Conservation (phyloP, 169 alveolate species). For the Plasmodium malariae region DNA sequence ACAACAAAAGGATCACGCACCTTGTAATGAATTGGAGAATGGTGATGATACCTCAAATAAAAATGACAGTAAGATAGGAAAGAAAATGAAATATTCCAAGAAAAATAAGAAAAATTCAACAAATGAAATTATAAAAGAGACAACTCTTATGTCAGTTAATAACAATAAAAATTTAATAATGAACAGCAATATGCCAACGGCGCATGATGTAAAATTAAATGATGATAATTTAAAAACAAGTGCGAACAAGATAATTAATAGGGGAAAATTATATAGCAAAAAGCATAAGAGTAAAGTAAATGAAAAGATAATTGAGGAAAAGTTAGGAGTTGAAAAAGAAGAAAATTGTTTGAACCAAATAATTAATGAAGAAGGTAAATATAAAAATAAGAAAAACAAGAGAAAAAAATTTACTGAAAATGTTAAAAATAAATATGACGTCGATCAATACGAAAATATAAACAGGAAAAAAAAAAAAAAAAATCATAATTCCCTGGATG, state of each 20-base stretch:
- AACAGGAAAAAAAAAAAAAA: slow-evolving; percentile 16
- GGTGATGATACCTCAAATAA: too few relatives aligned
- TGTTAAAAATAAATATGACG: slow-evolving; percentile 5
- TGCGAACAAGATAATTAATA: not conserved
- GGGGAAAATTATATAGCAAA: not conserved
- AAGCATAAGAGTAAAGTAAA: not conserved
- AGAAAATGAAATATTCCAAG: not conserved
- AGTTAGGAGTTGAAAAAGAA: not conserved
- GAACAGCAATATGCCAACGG: too few relatives aligned
- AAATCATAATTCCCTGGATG: not conserved
- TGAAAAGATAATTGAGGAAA: not conserved
- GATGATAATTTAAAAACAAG: not conserved
- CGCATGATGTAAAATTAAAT: too few relatives aligned
- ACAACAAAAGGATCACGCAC: not conserved
- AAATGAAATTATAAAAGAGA: not conserved
- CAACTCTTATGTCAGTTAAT: not conserved
- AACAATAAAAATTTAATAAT: not conserved
- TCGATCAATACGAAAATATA: not conserved
- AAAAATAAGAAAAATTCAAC: not conserved
- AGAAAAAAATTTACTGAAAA: slow-evolving; percentile 7
- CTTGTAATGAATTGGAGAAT: not conserved
- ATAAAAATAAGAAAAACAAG: slow-evolving; percentile 15
- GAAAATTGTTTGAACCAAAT: not conserved
- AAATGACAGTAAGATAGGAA: not conserved
- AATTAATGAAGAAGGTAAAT: slow-evolving; percentile 17